Evolutionary conservation across 768 basidiomycete genomes (phyloP), one percentile per base, ranked within the genome.

Genomic region (Leccinum variicolor): DNA sequence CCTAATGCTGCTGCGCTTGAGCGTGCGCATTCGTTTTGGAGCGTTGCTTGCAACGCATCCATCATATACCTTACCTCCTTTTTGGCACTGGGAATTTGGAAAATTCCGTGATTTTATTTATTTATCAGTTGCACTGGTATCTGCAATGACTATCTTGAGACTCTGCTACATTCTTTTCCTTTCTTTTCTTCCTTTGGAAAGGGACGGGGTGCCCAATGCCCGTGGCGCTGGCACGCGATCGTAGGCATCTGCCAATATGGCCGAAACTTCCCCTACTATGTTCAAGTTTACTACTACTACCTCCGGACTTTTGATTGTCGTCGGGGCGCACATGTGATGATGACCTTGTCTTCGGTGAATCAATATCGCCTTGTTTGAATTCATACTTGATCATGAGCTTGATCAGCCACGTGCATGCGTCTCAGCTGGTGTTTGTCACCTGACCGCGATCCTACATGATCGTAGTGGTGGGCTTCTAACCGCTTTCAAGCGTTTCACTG

Each of bases 1-100:
- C 23, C 65, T 83, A 64, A 73, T 2, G 41, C 19, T 0, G 11
- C 41, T 43, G 41, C 19, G 41, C 41, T 19, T 3, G 39, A n/a
- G 14, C 15, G 45, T 13, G 46, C 21, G 31, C 31, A 13, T 29
- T 52, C 49, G n/a, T 23, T 53, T 54, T 7, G 7, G 15, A 34
- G 23, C 23, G 23, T 50, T 33, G 19, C 29, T 29, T 21, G 50
- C 29, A 29, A 53, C 6, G 21, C 14, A n/a, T 14, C 1, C 17
- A 28, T 53, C 28, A 4, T 53, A 39, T 43, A 43, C 34, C 34
- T 11, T 14, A 36, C 17, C 14, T 11, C 26, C 28, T 5, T 17
- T 25, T 31, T 13, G 10, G n/a, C 26, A 5, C 21, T 25, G 31
- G 48, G n/a, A 52, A 33, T 33, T 19, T 49, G 41, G 19, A 43